These are phyloP conservation scores for Camellia japonica DNA, from an alignment of 148 eudicot species.

Conservation along the genomic window DNA sequence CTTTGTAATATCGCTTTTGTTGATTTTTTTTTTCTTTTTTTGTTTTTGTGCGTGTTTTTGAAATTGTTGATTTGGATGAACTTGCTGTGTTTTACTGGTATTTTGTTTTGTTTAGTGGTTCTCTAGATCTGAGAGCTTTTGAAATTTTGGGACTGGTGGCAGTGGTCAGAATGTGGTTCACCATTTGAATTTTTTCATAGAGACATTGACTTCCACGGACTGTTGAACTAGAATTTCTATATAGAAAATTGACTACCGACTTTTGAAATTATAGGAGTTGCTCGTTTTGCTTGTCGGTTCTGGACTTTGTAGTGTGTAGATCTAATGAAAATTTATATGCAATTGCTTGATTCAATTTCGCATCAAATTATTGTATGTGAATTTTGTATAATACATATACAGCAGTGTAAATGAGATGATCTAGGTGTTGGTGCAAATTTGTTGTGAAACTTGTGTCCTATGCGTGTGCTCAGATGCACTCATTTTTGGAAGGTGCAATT, in stretches of 20 bases:
- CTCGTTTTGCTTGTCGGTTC: neutral
- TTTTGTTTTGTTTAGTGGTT: neutral
- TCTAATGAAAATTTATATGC: neutral
- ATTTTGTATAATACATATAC: neutral
- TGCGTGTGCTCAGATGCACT: neutral
- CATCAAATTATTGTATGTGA: neutral
- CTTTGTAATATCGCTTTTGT: neutral
- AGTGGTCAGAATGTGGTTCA: neutral
- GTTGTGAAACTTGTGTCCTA: neutral
- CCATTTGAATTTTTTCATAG: too few species aligned
- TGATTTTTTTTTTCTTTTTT: neutral
- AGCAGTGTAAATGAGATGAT: neutral
- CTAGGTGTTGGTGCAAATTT: neutral
- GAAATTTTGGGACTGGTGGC: neutral
- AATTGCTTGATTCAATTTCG: neutral
- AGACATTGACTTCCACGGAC: neutral
- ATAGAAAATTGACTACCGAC: too few species aligned
- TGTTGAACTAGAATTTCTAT: neutral
- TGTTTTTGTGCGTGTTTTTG: neutral
- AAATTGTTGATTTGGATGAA: too few species aligned
- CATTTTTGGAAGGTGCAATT: neutral
- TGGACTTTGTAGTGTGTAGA: neutral
- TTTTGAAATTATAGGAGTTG: too few species aligned
- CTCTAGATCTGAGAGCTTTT: conserved; percentile 10
- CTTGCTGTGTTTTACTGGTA: neutral